Evolutionary conservation across 75 land plant species (phyloP), one percentile per base, ranked within the genome.

Genomic region (Picea sitchensis): DNA sequence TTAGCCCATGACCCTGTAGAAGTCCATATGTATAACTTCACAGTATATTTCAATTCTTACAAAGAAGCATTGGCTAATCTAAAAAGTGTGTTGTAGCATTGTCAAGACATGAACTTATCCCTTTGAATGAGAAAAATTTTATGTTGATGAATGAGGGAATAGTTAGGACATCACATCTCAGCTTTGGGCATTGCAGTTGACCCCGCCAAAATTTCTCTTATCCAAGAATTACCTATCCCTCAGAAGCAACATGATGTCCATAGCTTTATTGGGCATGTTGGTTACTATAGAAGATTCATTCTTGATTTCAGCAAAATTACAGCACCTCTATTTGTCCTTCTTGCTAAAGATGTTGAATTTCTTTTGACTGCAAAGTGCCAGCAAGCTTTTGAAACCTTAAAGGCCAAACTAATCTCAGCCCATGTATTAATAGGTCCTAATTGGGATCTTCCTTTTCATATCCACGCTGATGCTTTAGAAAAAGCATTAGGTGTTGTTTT

Each of bases 91-190:
- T 77, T 82, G n/a, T 0, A 77, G 21, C 11, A 30, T 2, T 68
- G 79, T 13, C 2, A 44, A 65, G 72, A 76, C 7, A 20, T 20
- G 2, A n/a, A 54, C 7, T 12, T 81, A 18, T 59, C 34, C 7
- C 58, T 77, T 8, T 57, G 63, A 65, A 44, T 44, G 59, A 76
- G 13, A 81, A 81, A 65, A 77, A 79, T 58, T 13, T 20, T 11
- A 63, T 81, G 69, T 14, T 63, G 54, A 79, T 65, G 14, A 26
- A 1, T 23, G 36, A 57, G 3, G 71, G 68, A 2, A 63, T 76
- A 12, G 26, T 81, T 81, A 23, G 83, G 83, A 26, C 38, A 76
- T 54, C 23, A 76, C 6, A 26, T 81, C 7, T 64, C 59, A 44
- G 3, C 47, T 0, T 44, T 4, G 3, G 3, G 47, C 4, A 41